Conservation (phyloP, 2,329 filamentous ascomycete genomes). For the Colletotrichum chlorophyti region DNA sequence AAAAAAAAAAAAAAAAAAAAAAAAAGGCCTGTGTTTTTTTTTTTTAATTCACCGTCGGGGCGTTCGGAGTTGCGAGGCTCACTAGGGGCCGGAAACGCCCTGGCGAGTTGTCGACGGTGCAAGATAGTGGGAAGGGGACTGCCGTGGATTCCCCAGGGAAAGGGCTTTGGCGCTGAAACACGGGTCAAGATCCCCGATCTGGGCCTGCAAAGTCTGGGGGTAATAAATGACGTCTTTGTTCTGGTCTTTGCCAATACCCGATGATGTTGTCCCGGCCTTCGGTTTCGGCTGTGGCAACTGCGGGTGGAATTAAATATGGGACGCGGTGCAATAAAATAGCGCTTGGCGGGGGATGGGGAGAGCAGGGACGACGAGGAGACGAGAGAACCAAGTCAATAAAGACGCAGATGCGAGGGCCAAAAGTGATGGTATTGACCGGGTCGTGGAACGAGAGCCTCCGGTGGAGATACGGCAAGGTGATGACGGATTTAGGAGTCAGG, state of each 20-base stretch:
- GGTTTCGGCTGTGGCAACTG: conserved; percentile 2
- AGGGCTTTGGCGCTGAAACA: conserved; percentile 22
- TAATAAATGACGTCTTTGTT: conserved; percentile 17
- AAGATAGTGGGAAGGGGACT: background rate
- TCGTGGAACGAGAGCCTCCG: background rate
- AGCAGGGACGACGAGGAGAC: background rate
- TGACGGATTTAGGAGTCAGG: background rate
- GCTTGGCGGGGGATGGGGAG: background rate
- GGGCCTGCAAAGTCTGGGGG: conserved; percentile 10
- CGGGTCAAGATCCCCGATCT: conserved; percentile 13
- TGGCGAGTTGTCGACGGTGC: conserved; percentile 19
- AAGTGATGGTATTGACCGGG: conserved; percentile 7
- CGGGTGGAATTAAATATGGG: conserved; percentile 18
- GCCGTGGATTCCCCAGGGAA: conserved; percentile 17
- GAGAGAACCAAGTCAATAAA: background rate
- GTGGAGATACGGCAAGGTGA: background rate
- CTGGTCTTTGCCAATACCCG: too few species aligned
- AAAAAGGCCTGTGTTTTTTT: background rate
- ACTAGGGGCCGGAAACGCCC: conserved; percentile 22
- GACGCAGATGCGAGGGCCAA: conserved; percentile 1
- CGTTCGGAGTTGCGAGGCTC: conserved; percentile 11
- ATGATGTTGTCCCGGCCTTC: too few species aligned
- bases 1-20: background rate
- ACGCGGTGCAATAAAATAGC: conserved; percentile 16
- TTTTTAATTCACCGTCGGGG: background rate